phyloP scores from a whole-genome alignment of 129 eudicot species.

The Flaveria ramosissima region DNA sequence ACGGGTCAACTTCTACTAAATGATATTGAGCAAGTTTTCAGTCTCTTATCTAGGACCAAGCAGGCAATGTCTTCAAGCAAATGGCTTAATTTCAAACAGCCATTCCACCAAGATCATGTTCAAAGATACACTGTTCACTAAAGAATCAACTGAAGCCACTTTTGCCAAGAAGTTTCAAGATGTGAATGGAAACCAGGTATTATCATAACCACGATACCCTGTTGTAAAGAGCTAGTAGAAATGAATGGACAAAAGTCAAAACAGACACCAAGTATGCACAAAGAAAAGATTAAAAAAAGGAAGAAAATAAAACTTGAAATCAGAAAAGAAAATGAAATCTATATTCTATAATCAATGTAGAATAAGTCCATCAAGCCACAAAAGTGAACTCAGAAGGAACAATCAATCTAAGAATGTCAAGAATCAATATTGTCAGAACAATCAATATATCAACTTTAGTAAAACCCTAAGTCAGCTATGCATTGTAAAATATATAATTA shows the following conservation, averaged over 20 bases:
- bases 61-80: not conserved
- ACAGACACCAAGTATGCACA: constrained; percentile 5
- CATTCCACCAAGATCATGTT: not conserved
- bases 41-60: not conserved
- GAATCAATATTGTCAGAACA: not conserved
- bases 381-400: not conserved
- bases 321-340: not conserved
- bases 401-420: not conserved
- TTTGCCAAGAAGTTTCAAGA: not conserved
- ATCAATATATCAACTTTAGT: not conserved
- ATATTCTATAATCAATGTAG: not conserved
- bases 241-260: not conserved
- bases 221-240: not conserved
- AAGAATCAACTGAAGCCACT: not conserved
- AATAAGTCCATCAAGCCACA: constrained; percentile 9
- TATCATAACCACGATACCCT: not conserved
- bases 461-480: not conserved
- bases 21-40: not conserved
- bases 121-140: constrained; percentile 8
- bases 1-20: not conserved
- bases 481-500: not conserved
- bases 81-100: not conserved
- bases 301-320: no score
- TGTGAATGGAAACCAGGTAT: not conserved
- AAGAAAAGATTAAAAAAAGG: not conserved